Base-by-base conservation (phyloP, 2,329 filamentous ascomycete genomes). In the Aspergillus novofumigatus region DNA sequence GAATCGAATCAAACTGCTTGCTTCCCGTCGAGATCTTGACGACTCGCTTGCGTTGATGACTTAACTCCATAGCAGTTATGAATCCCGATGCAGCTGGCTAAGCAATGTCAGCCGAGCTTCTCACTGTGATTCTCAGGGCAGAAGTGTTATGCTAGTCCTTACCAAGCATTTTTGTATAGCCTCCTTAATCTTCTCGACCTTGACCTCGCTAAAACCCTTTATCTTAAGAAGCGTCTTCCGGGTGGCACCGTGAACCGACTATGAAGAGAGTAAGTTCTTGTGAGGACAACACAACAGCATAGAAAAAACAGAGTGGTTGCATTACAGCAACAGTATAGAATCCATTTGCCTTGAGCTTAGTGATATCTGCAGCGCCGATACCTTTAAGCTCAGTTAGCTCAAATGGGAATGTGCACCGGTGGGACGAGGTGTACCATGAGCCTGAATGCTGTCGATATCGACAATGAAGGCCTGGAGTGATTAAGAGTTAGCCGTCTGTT, bases 161-260 rank as follows among this genome's bases (percentile, higher is more conserved):
- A 85, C 83, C 69, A 82, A 74, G 58, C 82, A 85, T 69, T 87
- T 87, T 49, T 79, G 78, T 54, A 85, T 80, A 51, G 86, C 86
- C 63, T 89, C 86, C 67, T 87, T 88, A 68, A 89, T 80, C 70
- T 88, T 89, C 61, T 89, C 86, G 3, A 88, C 86, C 70, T 89
- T 89, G 66, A 84, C 78, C 68, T 88, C 86, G 56, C 85, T 88
- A 71, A 88, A 87, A 8, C 86, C 86, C 66, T 87, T 88, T 70
- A 89, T 88, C 69, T 85, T 88, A 53, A 85, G 72, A 17, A 89
- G 76, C 20, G 78, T 83, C 65, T 81, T 83, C 53, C 83, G 80
- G 45, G 84, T 86, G 17, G 83, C 82, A 17, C 79, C 77, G 61
- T 86, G 80, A 38, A 88, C 83, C 48, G 82, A 82, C 84, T 86